Percentiles rank a stretch among this genome's conserved stretches.
Conservation (phyloP, 768 basidiomycete species). For the Suillus discolor region DNA sequence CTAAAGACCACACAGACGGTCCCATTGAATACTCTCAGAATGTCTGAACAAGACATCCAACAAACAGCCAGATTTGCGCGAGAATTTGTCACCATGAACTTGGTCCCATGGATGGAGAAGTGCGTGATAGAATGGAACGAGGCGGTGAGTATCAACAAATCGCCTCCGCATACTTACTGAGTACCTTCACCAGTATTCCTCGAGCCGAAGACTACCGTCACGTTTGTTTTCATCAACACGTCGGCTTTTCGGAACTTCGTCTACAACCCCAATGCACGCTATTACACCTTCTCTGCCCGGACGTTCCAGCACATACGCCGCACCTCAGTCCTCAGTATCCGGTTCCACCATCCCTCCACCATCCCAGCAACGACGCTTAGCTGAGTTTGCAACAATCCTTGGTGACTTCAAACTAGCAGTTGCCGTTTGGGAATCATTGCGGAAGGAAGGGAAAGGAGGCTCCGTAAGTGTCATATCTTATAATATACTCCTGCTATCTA, state of each 20-base stretch:
- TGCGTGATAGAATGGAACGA: conserved; percentile 95
- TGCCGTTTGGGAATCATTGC: conserved; percentile 80
- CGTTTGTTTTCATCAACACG: conserved; percentile 87
- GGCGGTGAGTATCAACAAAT: conserved; percentile 43
- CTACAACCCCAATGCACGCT: conserved; percentile 41
- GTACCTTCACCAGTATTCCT: conserved; percentile 54
- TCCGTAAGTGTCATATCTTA: conserved; percentile 56
- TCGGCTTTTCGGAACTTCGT: conserved; percentile 73
- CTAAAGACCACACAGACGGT: conserved; percentile 5
- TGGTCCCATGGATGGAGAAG: conserved; percentile 97
- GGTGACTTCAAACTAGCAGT: conserved; percentile 88
- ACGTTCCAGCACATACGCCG: conserved; percentile 41
- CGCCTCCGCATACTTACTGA: conserved; percentile 4
- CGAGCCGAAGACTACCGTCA: conserved; percentile 77
- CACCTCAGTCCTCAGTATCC: conserved; percentile 31
- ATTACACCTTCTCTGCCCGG: conserved; percentile 35
- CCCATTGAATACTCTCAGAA: conserved; percentile 41
- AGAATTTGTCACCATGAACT: conserved; percentile 86
- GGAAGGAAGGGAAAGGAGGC: conserved; percentile 87
- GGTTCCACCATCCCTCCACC: conserved; percentile 38
- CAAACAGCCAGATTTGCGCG: conserved; percentile 77
- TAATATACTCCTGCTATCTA: not conserved
- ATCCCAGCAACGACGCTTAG: conserved; percentile 82
- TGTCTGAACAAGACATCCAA: conserved; percentile 75
- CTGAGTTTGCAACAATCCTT: conserved; percentile 92